Evolutionary conservation across 306 rosid genomes (phyloP), one percentile per base, ranked within the genome.

Genomic region (Citrullus amarus): DNA sequence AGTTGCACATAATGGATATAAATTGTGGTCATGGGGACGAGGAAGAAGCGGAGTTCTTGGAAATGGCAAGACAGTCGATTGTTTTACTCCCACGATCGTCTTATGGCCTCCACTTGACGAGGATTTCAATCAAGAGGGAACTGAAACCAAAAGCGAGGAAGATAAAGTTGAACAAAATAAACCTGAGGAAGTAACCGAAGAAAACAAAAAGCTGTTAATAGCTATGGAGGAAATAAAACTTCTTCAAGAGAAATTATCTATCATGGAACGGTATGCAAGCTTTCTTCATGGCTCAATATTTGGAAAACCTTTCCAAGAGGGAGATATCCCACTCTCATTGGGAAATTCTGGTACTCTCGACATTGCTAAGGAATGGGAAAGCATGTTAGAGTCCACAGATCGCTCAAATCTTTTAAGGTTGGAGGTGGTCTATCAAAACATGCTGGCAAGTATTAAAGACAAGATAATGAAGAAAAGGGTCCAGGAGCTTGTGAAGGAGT

Each of bases 21-120:
- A 85, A 85, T 73, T 92, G 32, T 92, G 98, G 98, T 87, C 97
- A 67, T 94, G 98, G 97, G 97, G 97, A 44, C 86, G 95, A 77
- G 98, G 98, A 79, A 90, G 90, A 80, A 88, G 91, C 20, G 97
- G 97, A 32, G 93, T 87, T 86, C 95, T 94, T 17, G 98, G 98
- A 63, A 87, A 86, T 81, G 97, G 95, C n/a, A 86, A 59, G 67
- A 81, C 85, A 53, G 55, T 16, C 3, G 93, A 94, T 82, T 89
- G 71, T 85, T 86, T 81, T 80, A 50, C 88, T 68, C 95, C 95
- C 55, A 84, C 88, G 10, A 12, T 78, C 0, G 95, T 90, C 20
- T 43, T 68, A 59, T 94, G 96, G 98, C 96, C 97, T 72, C 87
- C 90, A 22, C 63, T 55, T 41, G 30, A 44, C 1, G 93, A 89